These are phyloP conservation scores for Suillus occidentalis DNA, from an alignment of 768 basidiomycete species.

Conservation along the genomic window DNA sequence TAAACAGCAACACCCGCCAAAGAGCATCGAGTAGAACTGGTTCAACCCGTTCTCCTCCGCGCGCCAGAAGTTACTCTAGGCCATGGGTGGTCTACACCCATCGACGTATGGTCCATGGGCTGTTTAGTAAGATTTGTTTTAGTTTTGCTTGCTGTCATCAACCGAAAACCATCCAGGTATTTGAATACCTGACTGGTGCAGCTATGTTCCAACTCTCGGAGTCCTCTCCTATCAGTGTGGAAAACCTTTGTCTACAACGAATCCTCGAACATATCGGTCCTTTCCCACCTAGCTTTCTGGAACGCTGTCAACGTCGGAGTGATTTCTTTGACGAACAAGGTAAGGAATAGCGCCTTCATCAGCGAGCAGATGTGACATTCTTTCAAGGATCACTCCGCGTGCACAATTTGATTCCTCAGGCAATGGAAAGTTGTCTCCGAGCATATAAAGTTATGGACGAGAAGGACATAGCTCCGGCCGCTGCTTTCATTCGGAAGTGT, in stretches of 20 bases:
- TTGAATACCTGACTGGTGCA: conserved; percentile 9
- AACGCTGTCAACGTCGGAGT: conserved; percentile 13
- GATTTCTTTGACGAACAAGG: conserved; percentile 10
- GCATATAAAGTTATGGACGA: not conserved
- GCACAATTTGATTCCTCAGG: not conserved
- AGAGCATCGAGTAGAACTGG: not conserved
- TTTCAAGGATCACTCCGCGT: not conserved
- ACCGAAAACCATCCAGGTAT: conserved; percentile 6
- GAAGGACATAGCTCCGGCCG: not conserved
- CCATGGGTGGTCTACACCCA: conserved; percentile 17
- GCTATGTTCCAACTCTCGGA: conserved; percentile 4
- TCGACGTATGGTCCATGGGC: conserved; percentile 31
- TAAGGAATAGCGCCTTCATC: not conserved
- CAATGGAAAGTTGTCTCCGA: not conserved
- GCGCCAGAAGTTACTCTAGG: conserved; percentile 30
- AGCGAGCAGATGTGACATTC: not conserved
- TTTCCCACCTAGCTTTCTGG: conserved; percentile 19
- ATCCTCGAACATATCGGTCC: conserved; percentile 20
- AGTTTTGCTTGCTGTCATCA: not conserved
- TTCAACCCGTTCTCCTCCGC: conserved; percentile 18
- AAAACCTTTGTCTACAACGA: conserved; percentile 15
- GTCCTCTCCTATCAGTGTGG: not conserved
- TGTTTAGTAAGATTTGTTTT: conserved; percentile 22
- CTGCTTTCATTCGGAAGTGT: not conserved
- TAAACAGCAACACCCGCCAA: conserved; percentile 1